Evolutionary conservation across 805 yeast species (phyloP).

Genomic region (Pichia nanzhaoensis): DNA sequence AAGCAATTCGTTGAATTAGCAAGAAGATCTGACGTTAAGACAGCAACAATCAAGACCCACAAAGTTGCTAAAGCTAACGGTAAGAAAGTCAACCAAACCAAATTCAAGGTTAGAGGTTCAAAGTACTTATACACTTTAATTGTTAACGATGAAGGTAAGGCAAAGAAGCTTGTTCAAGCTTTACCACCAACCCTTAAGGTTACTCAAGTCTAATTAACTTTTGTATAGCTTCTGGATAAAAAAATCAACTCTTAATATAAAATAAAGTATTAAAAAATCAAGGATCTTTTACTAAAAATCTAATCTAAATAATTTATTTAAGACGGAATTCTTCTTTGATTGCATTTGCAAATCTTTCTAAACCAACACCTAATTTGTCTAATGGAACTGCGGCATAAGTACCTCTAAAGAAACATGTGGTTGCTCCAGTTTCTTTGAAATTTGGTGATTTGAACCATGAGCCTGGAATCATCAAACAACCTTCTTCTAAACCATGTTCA

Average conservation of each 20-base stretch:
- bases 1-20: slow-evolving; percentile 95
- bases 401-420: slow-evolving; percentile 72
- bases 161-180: slow-evolving; percentile 95
- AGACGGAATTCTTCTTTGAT: slow-evolving; percentile 48
- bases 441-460: slow-evolving; percentile 68
- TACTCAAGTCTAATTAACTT: slow-evolving; percentile 30
- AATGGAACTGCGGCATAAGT: slow-evolving; percentile 82
- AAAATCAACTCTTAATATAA: slow-evolving; percentile 2
- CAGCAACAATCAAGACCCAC: slow-evolving; percentile 94
- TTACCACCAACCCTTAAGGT: slow-evolving; percentile 89
- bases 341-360: slow-evolving; percentile 64
- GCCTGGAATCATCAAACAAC: slow-evolving; percentile 74
- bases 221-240: slow-evolving; percentile 12
- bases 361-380: slow-evolving; percentile 52
- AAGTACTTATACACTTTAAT: slow-evolving; percentile 91
- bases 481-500: slow-evolving; percentile 51
- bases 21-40: slow-evolving; percentile 90
- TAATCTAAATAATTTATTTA: slow-evolving; percentile 11
- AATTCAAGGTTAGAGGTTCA: slow-evolving; percentile 98
- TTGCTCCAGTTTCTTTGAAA: slow-evolving; percentile 34
- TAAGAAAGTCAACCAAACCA: slow-evolving; percentile 86
- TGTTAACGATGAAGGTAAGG: slow-evolving; percentile 93
- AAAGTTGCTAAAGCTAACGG: slow-evolving; percentile 73
- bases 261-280: slow-evolving; percentile 4
- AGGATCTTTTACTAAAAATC: not conserved